Evolutionary conservation across 2,329 filamentous ascomycete species (phyloP), one percentile per base, ranked within the genome.

Genomic region (Aspergillus thermomutatus): DNA sequence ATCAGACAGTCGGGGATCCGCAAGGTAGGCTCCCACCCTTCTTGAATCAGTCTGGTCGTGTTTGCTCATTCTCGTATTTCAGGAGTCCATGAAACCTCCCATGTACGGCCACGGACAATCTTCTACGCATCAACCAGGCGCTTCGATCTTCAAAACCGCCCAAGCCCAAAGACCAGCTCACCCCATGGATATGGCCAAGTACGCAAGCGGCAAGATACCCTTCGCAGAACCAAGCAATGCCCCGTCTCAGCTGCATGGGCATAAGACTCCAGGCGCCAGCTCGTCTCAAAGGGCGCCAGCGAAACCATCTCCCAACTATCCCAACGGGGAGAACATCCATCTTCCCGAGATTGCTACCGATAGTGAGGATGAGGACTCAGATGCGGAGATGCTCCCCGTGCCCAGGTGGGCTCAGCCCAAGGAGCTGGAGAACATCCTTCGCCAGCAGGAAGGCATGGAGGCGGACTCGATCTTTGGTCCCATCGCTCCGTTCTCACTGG

Each of bases 261-360:
- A 81, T 77, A 92, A 92, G 79, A 90, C 89, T 17, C 87, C 89
- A 1, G 86, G 82, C 9, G 83, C 89, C 66, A 65, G 63, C 53
- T 68, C 72, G 47, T 66, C 70, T 47, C 65, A 71, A 53, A 76
- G 75, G 58, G 66, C 70, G 27, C 65, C 66, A 3, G 65, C 83
- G 19, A 83, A 85, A 62, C 88, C 89, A 28, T 96, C 92, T 1
- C 92, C 92, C 1, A 86, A 90, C 52, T 96, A 95, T 76, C 89
- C 88, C 59, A 93, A 91, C 65, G 91, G 92, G 59, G 94, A 99
- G 57, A 85, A 84, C 52, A 97, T 99, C 67, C 89, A 94, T 64
- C 84, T 99, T 3, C 93, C 94, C 0, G 94, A 99, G 65, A 97
- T 99, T 65, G 87, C 92, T 61, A 97, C 94, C 1, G 95, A 99